These are phyloP conservation scores for Beauveria australis DNA, from an alignment of 2,329 filamentous ascomycete genomes.

Conservation along the genomic window DNA sequence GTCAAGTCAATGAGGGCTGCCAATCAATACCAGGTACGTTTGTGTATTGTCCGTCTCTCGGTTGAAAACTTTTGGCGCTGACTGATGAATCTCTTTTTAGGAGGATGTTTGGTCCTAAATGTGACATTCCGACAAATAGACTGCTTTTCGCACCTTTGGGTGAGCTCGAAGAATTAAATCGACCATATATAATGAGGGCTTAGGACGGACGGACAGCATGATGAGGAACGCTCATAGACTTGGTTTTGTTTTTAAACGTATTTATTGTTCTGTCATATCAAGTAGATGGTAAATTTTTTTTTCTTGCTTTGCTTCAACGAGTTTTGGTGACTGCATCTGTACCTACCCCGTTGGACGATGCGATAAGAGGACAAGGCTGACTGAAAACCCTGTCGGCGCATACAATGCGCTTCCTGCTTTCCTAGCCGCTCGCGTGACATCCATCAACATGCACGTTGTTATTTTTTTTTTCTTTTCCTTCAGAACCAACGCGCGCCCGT, in stretches of 20 bases:
- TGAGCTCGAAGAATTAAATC: neutral
- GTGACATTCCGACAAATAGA: neutral
- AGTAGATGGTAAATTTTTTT: constrained; percentile 1
- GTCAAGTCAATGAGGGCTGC: constrained; percentile 93
- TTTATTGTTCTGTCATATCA: constrained; percentile 4
- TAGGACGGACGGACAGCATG: neutral
- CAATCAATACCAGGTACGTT: constrained; percentile 86
- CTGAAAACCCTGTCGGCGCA: too few species aligned
- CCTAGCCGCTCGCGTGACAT: too few species aligned
- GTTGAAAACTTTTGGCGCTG: neutral
- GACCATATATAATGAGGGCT: constrained; percentile 5
- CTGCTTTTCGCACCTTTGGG: neutral
- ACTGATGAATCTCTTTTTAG: constrained; percentile 28
- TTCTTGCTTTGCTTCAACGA: neutral
- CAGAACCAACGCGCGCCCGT: neutral
- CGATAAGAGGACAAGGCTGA: too few species aligned
- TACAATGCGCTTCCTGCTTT: too few species aligned
- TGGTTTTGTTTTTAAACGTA: constrained; percentile 1
- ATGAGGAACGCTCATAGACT: constrained; percentile 4
- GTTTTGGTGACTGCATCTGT: neutral
- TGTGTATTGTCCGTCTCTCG: neutral
- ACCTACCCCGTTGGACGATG: neutral
- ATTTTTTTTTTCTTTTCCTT: too few species aligned
- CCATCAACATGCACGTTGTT: too few species aligned
- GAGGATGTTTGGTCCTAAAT: constrained; percentile 63